Evolutionary conservation across 2,329 filamentous ascomycete species (phyloP), one percentile per base, ranked within the genome.

Genomic region (Colletotrichum truncatum): DNA sequence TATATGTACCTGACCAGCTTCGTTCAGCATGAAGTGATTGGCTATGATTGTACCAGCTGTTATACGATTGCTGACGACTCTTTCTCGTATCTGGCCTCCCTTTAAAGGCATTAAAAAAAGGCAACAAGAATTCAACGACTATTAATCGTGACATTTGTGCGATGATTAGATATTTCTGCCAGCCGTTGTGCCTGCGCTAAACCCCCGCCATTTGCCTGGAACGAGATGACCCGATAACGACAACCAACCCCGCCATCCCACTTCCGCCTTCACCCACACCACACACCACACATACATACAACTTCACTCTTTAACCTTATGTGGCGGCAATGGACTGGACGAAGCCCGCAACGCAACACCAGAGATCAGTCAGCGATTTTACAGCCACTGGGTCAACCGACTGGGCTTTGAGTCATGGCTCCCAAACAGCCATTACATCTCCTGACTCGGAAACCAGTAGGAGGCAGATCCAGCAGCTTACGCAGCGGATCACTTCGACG

Each of bases 401-500:
- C n/a, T n/a, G n/a, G n/a, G n/a, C n/a, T 25, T 7, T n/a, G 41
- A 25, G 6, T 34, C 45, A n/a, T 32, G 73, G 76, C 7, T 66
- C 70, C 34, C 68, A 70, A 49, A 70, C 71, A 11, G 46, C 71
- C 30, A 72, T 70, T 9, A 58, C 68, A 25, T 67, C 74, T 52
- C 73, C 78, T 12, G 66, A 65, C 6, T 71, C 73, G 39, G 76
- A 80, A 49, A 71, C 70, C 38, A 76, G 73, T 63, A 73, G 74
- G 28, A 75, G 77, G 16, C 77, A 78, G 56, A 73, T 81, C 3
- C 74, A 77, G 11, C 64, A 70, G 23, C 70, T 80, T 7, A 68
- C 78, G 8, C 76, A 76, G 58, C 75, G 77, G 49, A 75, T 81
- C 70, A 73, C 76, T 43, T 70, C 74, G 38, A 71, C 73, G 4